Evolutionary conservation across 78 protist genomes (phyloP).

Genomic region (Thecamonas trahens): DNA sequence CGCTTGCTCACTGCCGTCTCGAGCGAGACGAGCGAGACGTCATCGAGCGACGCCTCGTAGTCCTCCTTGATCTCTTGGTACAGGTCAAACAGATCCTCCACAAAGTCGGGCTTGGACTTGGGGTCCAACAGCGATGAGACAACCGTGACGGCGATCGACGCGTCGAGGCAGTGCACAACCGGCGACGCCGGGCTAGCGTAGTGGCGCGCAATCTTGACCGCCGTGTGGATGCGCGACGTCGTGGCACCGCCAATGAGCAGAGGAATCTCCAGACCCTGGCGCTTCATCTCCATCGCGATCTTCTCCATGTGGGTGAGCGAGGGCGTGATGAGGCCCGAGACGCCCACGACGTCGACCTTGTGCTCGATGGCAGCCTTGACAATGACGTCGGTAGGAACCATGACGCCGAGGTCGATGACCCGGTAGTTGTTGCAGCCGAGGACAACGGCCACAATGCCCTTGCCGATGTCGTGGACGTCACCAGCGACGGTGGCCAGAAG

Average conservation of each 20-base stretch:
- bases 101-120: no score
- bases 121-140: slow-evolving; percentile 54
- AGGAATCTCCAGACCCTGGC: slow-evolving; percentile 73
- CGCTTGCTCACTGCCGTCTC: no score
- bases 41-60: no score
- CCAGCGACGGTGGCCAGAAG: slow-evolving; percentile 97
- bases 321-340: slow-evolving; percentile 97
- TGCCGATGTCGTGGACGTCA: slow-evolving; percentile 99
- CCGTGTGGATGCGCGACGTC: slow-evolving; percentile 94
- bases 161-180: slow-evolving; percentile 89
- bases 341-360: slow-evolving; percentile 88
- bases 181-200: slow-evolving; percentile 72
- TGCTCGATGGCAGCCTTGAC: slow-evolving; percentile 51
- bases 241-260: slow-evolving; percentile 99
- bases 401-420: slow-evolving; percentile 89
- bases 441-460: slow-evolving; percentile 96
- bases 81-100: no score
- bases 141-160: slow-evolving; percentile 81
- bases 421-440: slow-evolving; percentile 95
- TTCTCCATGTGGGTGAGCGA: slow-evolving; percentile 95
- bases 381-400: slow-evolving; percentile 81
- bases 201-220: slow-evolving; percentile 88
- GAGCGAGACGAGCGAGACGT: no score
- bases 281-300: slow-evolving; percentile 89
- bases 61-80: no score